Evolutionary conservation across 352 stramenopile species (phyloP), one percentile per base, ranked within the genome.

Genomic region (Pythium volutum): DNA sequence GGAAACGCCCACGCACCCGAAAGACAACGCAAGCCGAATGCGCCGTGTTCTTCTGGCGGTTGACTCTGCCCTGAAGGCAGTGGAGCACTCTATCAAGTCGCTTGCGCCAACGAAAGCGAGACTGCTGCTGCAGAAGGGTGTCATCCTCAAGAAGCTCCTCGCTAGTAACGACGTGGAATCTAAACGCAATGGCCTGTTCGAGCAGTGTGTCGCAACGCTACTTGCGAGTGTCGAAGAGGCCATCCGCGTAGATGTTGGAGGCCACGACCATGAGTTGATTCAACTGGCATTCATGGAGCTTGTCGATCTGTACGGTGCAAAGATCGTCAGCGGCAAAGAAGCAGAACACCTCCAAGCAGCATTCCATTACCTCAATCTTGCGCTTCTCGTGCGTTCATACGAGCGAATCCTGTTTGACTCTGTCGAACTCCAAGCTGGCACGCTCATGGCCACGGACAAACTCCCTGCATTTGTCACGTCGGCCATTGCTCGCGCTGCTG

Each of bases 331-430:
- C 10, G 62, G 43, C 7, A 64, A 72, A 26, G 74, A 89, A 62
- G 66, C 86, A 14, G 62, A 75, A 16, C 80, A 91, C 42, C 64
- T 88, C 20, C 80, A 90, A 65, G 81, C 77, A 20, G 81, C 79
- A 29, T 89, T 88, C 45, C 81, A 91, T 62, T 91, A 86, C 62
- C 59, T 93, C 27, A 75, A 69, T 36, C 53, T 90, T 18, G 81
- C 75, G 0, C 33, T 83, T 1, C 53, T 66, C 26, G 70, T 89
- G 3, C 64, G 71, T 29, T 71, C 66, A 23, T 73, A 87, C 20
- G 69, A 85, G 22, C 61, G 34, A 0, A 56, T 69, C n/a, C 56
- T 93, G 6, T 87, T 89, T 33, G 69, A 91, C 26, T 81, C 75
- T 9, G 42, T 86, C 47, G 76, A 92, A 53, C 69, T 92, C 16